Evolutionary conservation across 106 monocot genomes (phyloP).

Genomic region (Phalaenopsis aphrodite): DNA sequence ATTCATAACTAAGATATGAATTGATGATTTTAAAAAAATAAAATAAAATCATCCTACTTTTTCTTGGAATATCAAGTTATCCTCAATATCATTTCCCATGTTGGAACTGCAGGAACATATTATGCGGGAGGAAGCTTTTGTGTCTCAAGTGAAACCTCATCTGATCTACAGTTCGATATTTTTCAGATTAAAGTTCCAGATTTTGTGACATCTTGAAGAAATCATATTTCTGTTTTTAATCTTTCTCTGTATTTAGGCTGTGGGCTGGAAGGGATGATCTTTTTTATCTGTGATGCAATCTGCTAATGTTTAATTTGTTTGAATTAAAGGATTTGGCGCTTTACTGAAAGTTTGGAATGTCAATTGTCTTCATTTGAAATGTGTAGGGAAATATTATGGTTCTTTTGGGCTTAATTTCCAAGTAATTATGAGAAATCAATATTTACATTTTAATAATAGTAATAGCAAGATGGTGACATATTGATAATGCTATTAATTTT

Average conservation of each 20-base stretch:
- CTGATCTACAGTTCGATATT: neutral
- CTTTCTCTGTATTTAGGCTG: neutral
- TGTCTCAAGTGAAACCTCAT: conserved; percentile 2
- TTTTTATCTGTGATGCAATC: neutral
- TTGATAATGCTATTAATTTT: too few species aligned
- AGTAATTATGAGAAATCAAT: too few species aligned
- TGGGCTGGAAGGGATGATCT: neutral
- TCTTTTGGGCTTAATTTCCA: too few species aligned
- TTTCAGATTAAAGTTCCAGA: neutral
- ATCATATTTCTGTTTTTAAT: neutral
- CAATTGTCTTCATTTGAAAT: too few species aligned
- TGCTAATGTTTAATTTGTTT: neutral
- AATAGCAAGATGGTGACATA: too few species aligned
- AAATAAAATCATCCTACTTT: too few species aligned
- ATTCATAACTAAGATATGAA: too few species aligned
- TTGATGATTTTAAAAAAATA: too few species aligned
- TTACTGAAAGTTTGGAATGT: neutral
- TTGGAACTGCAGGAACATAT: conserved; percentile 6
- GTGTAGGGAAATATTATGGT: too few species aligned
- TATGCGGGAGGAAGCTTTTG: conserved; percentile 2
- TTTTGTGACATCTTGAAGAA: neutral
- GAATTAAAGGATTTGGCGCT: neutral
- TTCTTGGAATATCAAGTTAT: too few species aligned
- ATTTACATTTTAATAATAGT: too few species aligned
- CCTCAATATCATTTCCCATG: too few species aligned